Evolutionary conservation across 1,139 yeast species (phyloP), one percentile per base, ranked within the genome.

Genomic region (Martiniozyma asiatica): DNA sequence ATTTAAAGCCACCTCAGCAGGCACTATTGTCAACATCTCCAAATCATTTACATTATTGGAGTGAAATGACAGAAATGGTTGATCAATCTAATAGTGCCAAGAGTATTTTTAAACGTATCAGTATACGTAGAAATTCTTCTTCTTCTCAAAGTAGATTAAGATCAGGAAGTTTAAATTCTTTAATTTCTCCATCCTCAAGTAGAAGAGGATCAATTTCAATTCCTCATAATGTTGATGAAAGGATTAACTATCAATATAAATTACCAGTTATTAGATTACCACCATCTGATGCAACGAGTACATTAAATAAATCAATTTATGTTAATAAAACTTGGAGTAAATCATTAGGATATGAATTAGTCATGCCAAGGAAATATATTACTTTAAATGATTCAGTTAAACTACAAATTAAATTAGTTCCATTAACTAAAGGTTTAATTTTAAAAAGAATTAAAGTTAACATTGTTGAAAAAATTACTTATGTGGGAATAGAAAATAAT

Each of bases 261-360:
- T 46, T 70, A 25, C 75, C 75, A 3, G 63, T 73, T 45, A 73
- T 82, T 5, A 62, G 94, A 38, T 69, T 81, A 0, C 94, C 95
- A 1, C 94, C 94, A 1, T 68, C 74, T n/a, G 66, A 68, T 41
- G 82, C 85, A 1, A 62, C 73, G 22, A 70, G 84, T 0, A 69
- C 81, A 7, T 70, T 79, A 4, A 79, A 80, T 48, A 81, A 79
- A 45, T 93, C 95, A 0, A 71, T 85, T 18, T 79, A 75, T 49
- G 82, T 85, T 19, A 79, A 80, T 45, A 66, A 89, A 35, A 65
- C 75, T 3, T 85, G 95, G 95, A 79, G 77, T 43, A 76, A 80
- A 39, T 55, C 89, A 0, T 58, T 85, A 25, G 79, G 75, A 36
- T 85, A 85, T 52, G 81, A 80, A 41, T 68, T 85, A 20, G 69